These are phyloP conservation scores for Populus tremula DNA, from an alignment of 345 rosid genomes.

Conservation along the genomic window DNA sequence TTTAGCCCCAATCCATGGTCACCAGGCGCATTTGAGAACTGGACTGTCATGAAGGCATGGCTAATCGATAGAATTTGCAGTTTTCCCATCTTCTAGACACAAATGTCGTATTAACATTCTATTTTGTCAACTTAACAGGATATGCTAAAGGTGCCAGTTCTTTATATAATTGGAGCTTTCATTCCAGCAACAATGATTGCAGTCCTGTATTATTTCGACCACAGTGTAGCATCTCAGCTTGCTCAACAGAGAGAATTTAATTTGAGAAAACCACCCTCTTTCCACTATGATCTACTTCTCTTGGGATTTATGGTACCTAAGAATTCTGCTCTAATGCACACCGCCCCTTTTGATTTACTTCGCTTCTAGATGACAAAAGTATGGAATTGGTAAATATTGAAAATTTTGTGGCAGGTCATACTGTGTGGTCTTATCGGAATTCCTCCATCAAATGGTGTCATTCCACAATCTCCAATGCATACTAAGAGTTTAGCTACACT, in stretches of 20 bases:
- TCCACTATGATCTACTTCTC: constrained; percentile 35
- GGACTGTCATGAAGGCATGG: constrained; percentile 30
- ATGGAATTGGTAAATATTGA: constrained; percentile 7
- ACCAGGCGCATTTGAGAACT: constrained; percentile 27
- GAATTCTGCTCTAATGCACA: background rate
- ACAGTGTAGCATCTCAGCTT: constrained; percentile 34
- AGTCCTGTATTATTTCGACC: constrained; percentile 33
- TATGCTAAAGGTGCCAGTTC: constrained; percentile 27
- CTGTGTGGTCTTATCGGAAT: constrained; percentile 28
- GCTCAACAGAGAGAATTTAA: constrained; percentile 38
- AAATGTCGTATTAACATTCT: constrained; percentile 1
- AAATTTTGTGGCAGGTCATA: constrained; percentile 21
- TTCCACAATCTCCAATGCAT: constrained; percentile 34
- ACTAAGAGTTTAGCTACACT: constrained; percentile 30
- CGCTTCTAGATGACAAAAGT: background rate
- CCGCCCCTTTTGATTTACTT: background rate
- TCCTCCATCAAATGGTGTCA: constrained; percentile 33
- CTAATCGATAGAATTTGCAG: background rate
- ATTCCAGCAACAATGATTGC: constrained; percentile 36
- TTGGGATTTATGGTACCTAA: constrained; percentile 29
- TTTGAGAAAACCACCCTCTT: constrained; percentile 32
- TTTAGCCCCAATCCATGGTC: constrained; percentile 34
- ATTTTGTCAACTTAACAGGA: constrained; percentile 27
- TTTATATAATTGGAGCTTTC: constrained; percentile 34
- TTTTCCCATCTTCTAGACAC: background rate